Conservation (phyloP, 129 eudicot genomes). For the Scalesia atractyloides region DNA sequence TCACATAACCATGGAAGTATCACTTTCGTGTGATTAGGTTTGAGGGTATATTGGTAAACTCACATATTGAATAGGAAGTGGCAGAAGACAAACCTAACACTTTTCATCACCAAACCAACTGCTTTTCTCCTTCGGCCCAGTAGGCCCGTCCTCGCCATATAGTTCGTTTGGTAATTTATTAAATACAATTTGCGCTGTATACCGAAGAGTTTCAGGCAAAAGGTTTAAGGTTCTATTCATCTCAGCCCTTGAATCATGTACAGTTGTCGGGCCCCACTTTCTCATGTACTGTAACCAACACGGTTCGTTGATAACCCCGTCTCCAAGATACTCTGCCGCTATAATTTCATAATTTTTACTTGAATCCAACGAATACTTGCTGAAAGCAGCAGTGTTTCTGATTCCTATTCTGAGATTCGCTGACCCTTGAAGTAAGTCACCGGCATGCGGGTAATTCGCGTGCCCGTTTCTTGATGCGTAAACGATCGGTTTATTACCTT, state of each 20-base stretch:
- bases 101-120: slow-evolving; percentile 95
- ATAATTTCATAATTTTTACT: slow-evolving; percentile 64
- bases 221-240: slow-evolving; percentile 53
- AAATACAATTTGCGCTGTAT: slow-evolving; percentile 47
- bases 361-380: slow-evolving; percentile 60
- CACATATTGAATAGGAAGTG: slow-evolving; percentile 4
- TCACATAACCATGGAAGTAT: slow-evolving; percentile 16
- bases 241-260: slow-evolving; percentile 67
- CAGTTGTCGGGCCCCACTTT: slow-evolving; percentile 86
- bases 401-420: slow-evolving; percentile 70
- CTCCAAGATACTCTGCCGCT: slow-evolving; percentile 92
- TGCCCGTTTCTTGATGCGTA: slow-evolving; percentile 85
- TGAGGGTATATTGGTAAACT: slow-evolving; percentile 17
- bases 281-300: slow-evolving; percentile 93
- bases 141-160: slow-evolving; percentile 89
- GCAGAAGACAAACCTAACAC: slow-evolving; percentile 43
- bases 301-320: slow-evolving; percentile 63
- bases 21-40: slow-evolving; percentile 7
- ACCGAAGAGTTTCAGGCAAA: slow-evolving; percentile 54
- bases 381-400: slow-evolving; percentile 67
- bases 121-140: slow-evolving; percentile 96
- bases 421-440: slow-evolving; percentile 75
- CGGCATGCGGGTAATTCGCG: slow-evolving; percentile 79
- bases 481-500: slow-evolving; percentile 65
- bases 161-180: slow-evolving; percentile 67